These are phyloP conservation scores for Gossypium turneri DNA, from an alignment of 345 rosid genomes.

Conservation along the genomic window DNA sequence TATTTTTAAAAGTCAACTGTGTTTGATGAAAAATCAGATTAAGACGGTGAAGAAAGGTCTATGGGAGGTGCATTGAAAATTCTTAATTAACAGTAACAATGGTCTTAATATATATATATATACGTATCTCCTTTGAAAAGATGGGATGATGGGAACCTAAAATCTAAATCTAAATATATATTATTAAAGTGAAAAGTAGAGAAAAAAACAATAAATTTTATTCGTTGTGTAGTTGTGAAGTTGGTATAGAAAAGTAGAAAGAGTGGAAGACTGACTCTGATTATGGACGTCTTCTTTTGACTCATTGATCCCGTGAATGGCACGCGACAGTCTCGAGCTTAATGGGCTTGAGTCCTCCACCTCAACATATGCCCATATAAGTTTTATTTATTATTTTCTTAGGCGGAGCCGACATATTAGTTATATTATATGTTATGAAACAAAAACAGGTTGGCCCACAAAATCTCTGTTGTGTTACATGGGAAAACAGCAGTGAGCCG, in stretches of 20 bases:
- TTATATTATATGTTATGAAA: neutral
- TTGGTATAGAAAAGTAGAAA: neutral
- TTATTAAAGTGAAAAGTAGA: neutral
- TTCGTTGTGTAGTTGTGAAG: neutral
- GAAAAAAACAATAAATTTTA: neutral
- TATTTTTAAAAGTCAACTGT: neutral
- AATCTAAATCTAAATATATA: neutral
- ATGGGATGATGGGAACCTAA: neutral
- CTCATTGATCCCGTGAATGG: neutral
- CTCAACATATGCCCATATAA: neutral
- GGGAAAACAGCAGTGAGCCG: constrained; percentile 5
- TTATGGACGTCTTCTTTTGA: neutral
- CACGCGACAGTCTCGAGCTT: constrained; percentile 2
- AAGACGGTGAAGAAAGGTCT: neutral
- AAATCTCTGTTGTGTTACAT: constrained; percentile 16
- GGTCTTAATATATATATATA: too few relatives aligned
- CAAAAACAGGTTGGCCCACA: neutral
- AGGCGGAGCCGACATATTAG: neutral
- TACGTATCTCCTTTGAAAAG: neutral
- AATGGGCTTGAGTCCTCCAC: constrained; percentile 9
- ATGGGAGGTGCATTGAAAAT: neutral
- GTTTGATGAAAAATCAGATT: neutral
- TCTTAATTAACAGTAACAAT: neutral
- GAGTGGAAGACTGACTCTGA: neutral
- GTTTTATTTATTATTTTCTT: neutral